A percentile compares a stretch with the other conserved stretches of the same genome.
Evolutionary conservation across 106 monocot species (phyloP).

Genomic region (Dioscorea dumetorum): DNA sequence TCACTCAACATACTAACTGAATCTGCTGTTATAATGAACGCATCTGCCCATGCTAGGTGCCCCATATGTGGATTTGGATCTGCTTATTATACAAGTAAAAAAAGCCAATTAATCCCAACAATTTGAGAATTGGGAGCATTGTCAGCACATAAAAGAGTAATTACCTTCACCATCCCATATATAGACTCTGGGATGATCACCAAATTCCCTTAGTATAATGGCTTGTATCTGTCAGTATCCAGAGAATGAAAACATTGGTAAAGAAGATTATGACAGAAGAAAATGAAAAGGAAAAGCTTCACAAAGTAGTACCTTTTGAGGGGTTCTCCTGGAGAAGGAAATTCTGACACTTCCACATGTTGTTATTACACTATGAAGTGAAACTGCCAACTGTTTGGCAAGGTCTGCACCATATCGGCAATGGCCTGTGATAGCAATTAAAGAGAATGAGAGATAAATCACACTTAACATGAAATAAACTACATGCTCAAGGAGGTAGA

Average conservation of each 20-base stretch:
- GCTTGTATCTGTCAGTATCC: constrained; percentile 38
- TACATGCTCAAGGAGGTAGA: no score
- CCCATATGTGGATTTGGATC: constrained; percentile 96
- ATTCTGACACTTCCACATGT: constrained; percentile 95
- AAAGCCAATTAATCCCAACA: background rate
- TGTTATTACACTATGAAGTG: constrained; percentile 56
- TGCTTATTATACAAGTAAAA: constrained; percentile 14
- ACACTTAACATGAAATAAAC: no score
- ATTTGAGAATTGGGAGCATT: background rate
- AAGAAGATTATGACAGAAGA: background rate
- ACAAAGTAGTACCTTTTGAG: constrained; percentile 46
- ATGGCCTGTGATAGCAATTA: constrained; percentile 41
- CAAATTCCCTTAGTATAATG: constrained; percentile 58
- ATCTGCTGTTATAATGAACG: constrained; percentile 92
- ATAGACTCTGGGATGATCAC: constrained; percentile 71
- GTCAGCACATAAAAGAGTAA: background rate
- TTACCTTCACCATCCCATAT: constrained; percentile 96
- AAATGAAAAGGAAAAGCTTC: background rate
- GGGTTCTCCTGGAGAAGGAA: constrained; percentile 93
- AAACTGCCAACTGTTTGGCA: constrained; percentile 58
- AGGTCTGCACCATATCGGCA: constrained; percentile 87
- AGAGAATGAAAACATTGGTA: background rate
- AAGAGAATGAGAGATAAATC: background rate
- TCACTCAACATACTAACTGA: constrained; percentile 96
- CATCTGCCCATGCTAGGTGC: constrained; percentile 99